Percentiles rank a stretch among this genome's conserved stretches.
Conservation (phyloP, 495 filamentous ascomycete species). For the Elasticomyces elasticus region DNA sequence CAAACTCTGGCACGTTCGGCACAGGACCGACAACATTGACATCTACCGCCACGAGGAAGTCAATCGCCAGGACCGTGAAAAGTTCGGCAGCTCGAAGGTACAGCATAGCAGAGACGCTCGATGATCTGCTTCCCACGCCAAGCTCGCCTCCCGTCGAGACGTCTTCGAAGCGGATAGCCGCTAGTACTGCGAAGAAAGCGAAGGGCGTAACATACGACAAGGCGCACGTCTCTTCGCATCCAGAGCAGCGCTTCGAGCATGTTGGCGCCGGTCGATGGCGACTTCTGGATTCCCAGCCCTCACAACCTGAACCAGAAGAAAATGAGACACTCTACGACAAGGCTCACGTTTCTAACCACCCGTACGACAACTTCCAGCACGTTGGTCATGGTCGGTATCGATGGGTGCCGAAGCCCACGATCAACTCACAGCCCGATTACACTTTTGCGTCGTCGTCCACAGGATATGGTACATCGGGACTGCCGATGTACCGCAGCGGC, state of each 20-base stretch:
- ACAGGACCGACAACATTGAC: too few relatives aligned
- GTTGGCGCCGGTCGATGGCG: background rate
- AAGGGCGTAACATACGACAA: background rate
- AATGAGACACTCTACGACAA: background rate
- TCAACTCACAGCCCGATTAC: background rate
- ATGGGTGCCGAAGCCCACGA: background rate
- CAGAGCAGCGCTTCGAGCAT: background rate
- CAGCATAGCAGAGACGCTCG: background rate
- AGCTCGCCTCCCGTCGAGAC: too few relatives aligned
- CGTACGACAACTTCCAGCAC: background rate
- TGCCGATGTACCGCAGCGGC: too few relatives aligned
- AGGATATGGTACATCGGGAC: too few relatives aligned
- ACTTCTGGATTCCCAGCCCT: background rate
- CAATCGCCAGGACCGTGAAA: too few relatives aligned
- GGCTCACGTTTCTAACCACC: background rate
- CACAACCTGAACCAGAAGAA: background rate
- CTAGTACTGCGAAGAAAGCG: background rate
- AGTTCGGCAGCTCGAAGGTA: background rate
- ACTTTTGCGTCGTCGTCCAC: background rate
- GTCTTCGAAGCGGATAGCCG: too few relatives aligned
- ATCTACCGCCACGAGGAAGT: too few relatives aligned
- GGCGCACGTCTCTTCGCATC: background rate
- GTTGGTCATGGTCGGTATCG: constrained; percentile 1
- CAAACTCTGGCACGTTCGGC: constrained; percentile 1
- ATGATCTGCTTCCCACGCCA: too few relatives aligned